A percentile compares a stretch with the other conserved stretches of the same genome.
phyloP scores from a whole-genome alignment of 495 filamentous ascomycete species.

The Bryoglossum gracile region DNA sequence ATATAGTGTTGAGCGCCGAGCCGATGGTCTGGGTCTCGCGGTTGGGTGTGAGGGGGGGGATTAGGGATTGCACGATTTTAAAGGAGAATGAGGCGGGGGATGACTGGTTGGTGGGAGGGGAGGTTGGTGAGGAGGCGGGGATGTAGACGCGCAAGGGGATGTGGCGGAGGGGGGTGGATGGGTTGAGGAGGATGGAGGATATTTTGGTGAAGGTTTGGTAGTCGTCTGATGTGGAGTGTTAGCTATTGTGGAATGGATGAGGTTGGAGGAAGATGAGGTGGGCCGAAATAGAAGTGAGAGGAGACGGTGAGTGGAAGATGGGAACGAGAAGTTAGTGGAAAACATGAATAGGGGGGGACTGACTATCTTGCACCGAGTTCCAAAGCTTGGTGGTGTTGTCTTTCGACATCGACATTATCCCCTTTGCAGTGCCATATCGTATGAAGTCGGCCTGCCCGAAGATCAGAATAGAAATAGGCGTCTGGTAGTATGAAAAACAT shows the following conservation, averaged over 20 bases:
- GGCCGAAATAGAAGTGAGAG: too few species aligned
- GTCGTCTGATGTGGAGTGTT: slow-evolving; percentile 49
- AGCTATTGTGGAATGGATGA: neutral
- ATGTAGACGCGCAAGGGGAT: slow-evolving; percentile 85
- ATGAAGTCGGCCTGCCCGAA: slow-evolving; percentile 79
- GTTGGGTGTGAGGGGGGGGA: slow-evolving; percentile 39
- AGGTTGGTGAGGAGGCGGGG: slow-evolving; percentile 53
- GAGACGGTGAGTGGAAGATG: neutral
- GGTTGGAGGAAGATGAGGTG: neutral
- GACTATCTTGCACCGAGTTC: slow-evolving; percentile 76
- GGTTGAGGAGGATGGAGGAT: slow-evolving; percentile 70
- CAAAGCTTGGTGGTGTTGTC: slow-evolving; percentile 82
- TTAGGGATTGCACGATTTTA: slow-evolving; percentile 62
- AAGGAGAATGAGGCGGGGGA: slow-evolving; percentile 39
- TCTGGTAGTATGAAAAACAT: slow-evolving; percentile 2
- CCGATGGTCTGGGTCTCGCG: slow-evolving; percentile 73
- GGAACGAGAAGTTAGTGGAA: neutral
- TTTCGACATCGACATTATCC: slow-evolving; percentile 86
- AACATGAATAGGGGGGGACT: slow-evolving; percentile 24
- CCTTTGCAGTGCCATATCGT: slow-evolving; percentile 82
- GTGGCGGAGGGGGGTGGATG: slow-evolving; percentile 65
- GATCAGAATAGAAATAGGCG: too few species aligned
- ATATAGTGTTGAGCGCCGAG: slow-evolving; percentile 61
- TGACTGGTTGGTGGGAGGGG: too few species aligned
- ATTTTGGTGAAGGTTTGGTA: slow-evolving; percentile 64